Evolutionary conservation across 495 filamentous ascomycete genomes (phyloP).

Genomic region (Aspergillus baeticus): DNA sequence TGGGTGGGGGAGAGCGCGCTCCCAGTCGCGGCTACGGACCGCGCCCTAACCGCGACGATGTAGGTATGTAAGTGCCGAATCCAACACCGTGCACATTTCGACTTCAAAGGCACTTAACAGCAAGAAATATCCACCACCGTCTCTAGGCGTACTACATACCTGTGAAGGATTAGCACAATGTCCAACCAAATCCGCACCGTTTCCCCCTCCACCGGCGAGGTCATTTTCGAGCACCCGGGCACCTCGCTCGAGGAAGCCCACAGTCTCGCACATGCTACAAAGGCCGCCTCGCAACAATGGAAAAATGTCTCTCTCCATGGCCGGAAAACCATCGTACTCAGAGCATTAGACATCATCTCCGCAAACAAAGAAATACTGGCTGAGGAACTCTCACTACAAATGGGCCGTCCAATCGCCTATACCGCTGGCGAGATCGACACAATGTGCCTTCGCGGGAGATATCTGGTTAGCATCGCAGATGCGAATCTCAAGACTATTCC

Average conservation of each 20-base stretch:
- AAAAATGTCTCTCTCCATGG: slow-evolving; percentile 61
- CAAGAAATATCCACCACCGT: no score
- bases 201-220: slow-evolving; percentile 79
- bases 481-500: slow-evolving; percentile 61
- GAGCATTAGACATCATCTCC: slow-evolving; percentile 67
- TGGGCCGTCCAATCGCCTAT: slow-evolving; percentile 91
- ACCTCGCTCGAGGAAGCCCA: slow-evolving; percentile 66
- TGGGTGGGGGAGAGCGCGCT: no score
- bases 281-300: slow-evolving; percentile 69
- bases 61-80: no score
- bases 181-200: slow-evolving; percentile 85
- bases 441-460: slow-evolving; percentile 76
- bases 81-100: no score
- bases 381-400: slow-evolving; percentile 82
- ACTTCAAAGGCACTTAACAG: no score
- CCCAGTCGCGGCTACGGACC: no score
- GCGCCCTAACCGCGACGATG: no score
- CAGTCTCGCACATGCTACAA: slow-evolving; percentile 61
- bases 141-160: no score
- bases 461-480: slow-evolving; percentile 76
- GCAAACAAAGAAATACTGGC: slow-evolving; percentile 74
- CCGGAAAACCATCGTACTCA: slow-evolving; percentile 74
- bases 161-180: no score
- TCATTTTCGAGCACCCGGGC: slow-evolving; percentile 77
- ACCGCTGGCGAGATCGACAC: slow-evolving; percentile 80